Conservation (phyloP, 257 asterid species). For the Ballota nigra region DNA sequence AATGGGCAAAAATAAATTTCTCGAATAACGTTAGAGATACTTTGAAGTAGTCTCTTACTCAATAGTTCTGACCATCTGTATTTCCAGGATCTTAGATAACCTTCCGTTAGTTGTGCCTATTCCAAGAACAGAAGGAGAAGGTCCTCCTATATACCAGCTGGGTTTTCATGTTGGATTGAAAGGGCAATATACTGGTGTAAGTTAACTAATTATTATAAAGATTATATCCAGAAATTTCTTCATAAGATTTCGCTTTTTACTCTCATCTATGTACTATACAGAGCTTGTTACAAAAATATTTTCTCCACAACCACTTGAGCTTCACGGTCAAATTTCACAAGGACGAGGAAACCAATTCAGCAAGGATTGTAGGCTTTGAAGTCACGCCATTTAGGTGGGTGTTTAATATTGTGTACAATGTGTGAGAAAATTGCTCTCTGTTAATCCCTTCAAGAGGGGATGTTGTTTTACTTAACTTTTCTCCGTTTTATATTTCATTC, state of each 20-base stretch:
- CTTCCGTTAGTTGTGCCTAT: constrained; percentile 74
- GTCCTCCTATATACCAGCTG: constrained; percentile 63
- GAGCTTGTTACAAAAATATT: constrained; percentile 62
- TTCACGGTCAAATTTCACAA: constrained; percentile 63
- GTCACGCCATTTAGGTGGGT: constrained; percentile 67
- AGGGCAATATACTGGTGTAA: constrained; percentile 67
- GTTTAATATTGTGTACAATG: background rate
- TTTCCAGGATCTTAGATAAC: constrained; percentile 67
- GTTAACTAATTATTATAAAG: constrained; percentile 14
- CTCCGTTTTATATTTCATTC: constrained; percentile 1
- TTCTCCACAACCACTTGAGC: constrained; percentile 65
- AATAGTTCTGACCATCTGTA: background rate
- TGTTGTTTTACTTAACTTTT: background rate
- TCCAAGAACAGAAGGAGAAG: constrained; percentile 50
- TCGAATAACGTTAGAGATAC: background rate
- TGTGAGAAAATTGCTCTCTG: background rate
- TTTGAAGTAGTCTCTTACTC: background rate
- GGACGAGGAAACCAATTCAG: constrained; percentile 49
- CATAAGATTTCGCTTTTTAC: background rate
- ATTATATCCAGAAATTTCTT: background rate
- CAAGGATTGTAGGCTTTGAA: constrained; percentile 79
- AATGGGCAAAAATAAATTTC: constrained; percentile 8
- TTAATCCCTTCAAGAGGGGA: background rate
- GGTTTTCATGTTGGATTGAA: constrained; percentile 63
- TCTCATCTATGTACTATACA: constrained; percentile 25